These are phyloP conservation scores for Isabelozyma heimii DNA, from an alignment of 805 yeast species.

Conservation along the genomic window DNA sequence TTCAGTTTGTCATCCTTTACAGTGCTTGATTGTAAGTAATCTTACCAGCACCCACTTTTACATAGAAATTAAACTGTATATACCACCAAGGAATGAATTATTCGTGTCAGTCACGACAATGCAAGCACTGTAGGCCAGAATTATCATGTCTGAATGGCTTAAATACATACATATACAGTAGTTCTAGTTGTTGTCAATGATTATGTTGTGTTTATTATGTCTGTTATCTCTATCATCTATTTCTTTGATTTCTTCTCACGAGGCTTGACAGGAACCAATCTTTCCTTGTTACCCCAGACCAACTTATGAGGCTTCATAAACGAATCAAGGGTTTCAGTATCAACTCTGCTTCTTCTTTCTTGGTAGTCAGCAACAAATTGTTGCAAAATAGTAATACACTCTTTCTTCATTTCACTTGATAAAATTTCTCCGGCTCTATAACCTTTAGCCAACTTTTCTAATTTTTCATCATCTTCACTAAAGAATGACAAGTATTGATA, in stretches of 20 bases:
- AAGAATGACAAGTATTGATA: constrained; percentile 91
- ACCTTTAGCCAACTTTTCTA: constrained; percentile 56
- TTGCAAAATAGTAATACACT: constrained; percentile 78
- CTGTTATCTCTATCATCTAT: not conserved
- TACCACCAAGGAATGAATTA: too few relatives aligned
- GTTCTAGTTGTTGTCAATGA: too few relatives aligned
- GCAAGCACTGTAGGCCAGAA: too few relatives aligned
- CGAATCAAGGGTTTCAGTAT: constrained; percentile 55
- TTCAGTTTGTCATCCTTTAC: too few relatives aligned
- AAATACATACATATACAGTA: too few relatives aligned
- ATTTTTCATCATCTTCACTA: constrained; percentile 80
- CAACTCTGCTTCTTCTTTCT: constrained; percentile 65
- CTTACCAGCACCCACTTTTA: too few relatives aligned
- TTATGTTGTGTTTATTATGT: not conserved
- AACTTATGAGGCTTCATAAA: constrained; percentile 87
- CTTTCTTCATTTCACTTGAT: constrained; percentile 90
- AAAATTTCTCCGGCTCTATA: constrained; percentile 80
- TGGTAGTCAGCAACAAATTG: constrained; percentile 81
- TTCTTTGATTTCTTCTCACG: constrained; percentile 34
- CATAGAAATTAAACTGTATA: too few relatives aligned
- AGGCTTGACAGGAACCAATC: constrained; percentile 67
- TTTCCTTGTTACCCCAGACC: constrained; percentile 68
- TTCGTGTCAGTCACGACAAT: too few relatives aligned
- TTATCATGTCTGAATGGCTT: too few relatives aligned
- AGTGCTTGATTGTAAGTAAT: too few relatives aligned